Evolutionary conservation across 140 eudicot species (phyloP), one percentile per base, ranked within the genome.

Genomic region (Eryngium alpinum): DNA sequence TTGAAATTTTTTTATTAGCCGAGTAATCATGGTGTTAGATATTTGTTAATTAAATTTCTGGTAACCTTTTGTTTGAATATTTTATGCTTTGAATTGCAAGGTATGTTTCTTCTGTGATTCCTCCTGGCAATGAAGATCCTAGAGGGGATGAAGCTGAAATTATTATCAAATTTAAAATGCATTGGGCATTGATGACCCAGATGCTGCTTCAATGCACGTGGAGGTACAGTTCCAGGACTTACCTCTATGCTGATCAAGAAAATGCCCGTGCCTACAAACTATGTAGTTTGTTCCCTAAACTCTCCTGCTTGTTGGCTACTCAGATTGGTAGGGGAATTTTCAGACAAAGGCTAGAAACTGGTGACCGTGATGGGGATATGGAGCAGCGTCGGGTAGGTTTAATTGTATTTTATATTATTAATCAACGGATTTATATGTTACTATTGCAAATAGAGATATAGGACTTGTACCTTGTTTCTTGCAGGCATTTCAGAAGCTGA

Each of bases 401-500:
- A 34, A 77, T 74, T 75, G 76, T 49, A 49, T 49, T 46, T 63
- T 25, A n/a, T 56, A 24, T 51, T 76, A 59, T 74, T 24, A 31
- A 31, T 31, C 31, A 4, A 29, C 10, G 13, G 59, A 49, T 72
- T 5, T 25, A 38, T 49, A 49, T 49, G 34, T 32, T 32, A 52
- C 51, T 43, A 25, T 27, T 52, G 46, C 46, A 21, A 27, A 60
- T 16, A 67, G n/a, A 73, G 50, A 79, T 88, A 84, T 88, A 87
- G 84, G 91, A 79, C 82, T 97, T 91, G 90, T 92, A 92, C 95
- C 86, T 86, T 90, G 77, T 82, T 69, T 32, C 25, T 0, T 87
- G 91, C 99, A 93, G 99, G 98, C 98, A 85, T 96, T 96, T 90
- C 98, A 96, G 94, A 96, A 96, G 99, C 88, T 96, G 79, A 88